Percentiles rank a stretch among this genome's conserved stretches.
Evolutionary conservation across 208 protist species (phyloP).

Genomic region (Acanthamoeba castellanii): DNA sequence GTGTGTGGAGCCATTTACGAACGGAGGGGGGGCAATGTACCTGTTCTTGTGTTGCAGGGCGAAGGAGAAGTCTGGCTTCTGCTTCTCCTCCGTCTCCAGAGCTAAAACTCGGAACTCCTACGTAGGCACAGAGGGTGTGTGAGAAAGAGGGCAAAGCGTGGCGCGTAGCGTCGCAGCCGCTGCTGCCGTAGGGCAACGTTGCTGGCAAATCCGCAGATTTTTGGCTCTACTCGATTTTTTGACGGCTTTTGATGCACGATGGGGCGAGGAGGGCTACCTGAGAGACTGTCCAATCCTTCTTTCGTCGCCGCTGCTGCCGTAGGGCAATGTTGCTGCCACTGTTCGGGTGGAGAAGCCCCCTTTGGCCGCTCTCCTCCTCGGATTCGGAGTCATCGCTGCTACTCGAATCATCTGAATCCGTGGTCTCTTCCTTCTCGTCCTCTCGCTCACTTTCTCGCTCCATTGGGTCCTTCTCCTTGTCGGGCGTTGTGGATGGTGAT

Average conservation of each 20-base stretch:
- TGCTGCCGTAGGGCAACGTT: background rate
- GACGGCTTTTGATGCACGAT: background rate
- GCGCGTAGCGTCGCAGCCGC: too few relatives aligned
- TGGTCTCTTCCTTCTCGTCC: background rate
- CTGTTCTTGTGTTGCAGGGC: constrained; percentile 54
- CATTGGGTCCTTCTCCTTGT: background rate
- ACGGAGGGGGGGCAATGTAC: background rate
- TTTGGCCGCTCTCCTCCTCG: background rate
- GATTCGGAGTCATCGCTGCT: constrained; percentile 16
- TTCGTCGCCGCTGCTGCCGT: background rate
- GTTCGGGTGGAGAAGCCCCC: background rate
- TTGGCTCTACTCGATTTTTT: background rate
- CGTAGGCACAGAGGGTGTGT: background rate
- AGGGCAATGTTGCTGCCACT: background rate
- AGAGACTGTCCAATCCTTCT: constrained; percentile 48
- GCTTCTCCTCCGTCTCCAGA: constrained; percentile 49
- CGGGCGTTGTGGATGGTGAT: background rate
- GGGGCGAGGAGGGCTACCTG: background rate
- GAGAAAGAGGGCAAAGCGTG: background rate
- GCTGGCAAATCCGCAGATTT: background rate
- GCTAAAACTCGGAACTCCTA: constrained; percentile 38
- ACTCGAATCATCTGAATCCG: constrained; percentile 17
- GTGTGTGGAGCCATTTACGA: background rate
- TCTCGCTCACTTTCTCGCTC: background rate
- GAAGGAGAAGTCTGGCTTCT: constrained; percentile 54